Evolutionary conservation across 2,329 filamentous ascomycete species (phyloP).

Genomic region (Diaporthe humulicola): DNA sequence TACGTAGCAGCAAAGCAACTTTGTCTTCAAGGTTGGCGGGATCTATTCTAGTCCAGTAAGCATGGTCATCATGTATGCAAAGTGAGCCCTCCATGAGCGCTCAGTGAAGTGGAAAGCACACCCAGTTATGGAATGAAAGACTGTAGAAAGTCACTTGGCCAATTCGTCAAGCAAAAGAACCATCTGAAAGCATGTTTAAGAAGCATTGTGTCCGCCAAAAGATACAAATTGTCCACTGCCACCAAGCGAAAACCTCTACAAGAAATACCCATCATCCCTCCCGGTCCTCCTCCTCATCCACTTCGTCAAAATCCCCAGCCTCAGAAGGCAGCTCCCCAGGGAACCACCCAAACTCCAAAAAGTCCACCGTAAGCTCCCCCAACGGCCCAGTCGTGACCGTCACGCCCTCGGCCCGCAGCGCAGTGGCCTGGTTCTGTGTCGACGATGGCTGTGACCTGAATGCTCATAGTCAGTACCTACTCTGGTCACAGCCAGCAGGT

Average conservation of each 20-base stretch:
- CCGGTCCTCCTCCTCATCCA: constrained; percentile 49
- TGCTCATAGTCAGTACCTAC: constrained; percentile 2
- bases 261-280: constrained; percentile 21
- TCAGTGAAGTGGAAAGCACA: too few species aligned
- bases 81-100: neutral
- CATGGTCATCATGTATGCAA: neutral
- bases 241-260: neutral
- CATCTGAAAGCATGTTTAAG: neutral
- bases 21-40: neutral
- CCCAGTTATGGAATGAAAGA: neutral
- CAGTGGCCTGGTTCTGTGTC: constrained; percentile 63
- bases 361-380: constrained; percentile 66
- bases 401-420: constrained; percentile 66
- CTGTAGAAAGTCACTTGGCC: neutral
- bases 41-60: neutral
- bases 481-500: neutral
- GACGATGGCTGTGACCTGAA: constrained; percentile 63
- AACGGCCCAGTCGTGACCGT: constrained; percentile 61
- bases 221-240: rapidly evolving
- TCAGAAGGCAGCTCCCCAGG: constrained; percentile 63
- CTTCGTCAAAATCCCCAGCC: constrained; percentile 41
- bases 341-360: constrained; percentile 69
- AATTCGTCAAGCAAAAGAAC: neutral
- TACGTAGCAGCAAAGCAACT: neutral
- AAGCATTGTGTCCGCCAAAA: too few species aligned